A percentile compares a stretch with the other conserved stretches of the same genome.
phyloP scores from a whole-genome alignment of 352 stramenopile genomes.

The Globisporangium solare region DNA sequence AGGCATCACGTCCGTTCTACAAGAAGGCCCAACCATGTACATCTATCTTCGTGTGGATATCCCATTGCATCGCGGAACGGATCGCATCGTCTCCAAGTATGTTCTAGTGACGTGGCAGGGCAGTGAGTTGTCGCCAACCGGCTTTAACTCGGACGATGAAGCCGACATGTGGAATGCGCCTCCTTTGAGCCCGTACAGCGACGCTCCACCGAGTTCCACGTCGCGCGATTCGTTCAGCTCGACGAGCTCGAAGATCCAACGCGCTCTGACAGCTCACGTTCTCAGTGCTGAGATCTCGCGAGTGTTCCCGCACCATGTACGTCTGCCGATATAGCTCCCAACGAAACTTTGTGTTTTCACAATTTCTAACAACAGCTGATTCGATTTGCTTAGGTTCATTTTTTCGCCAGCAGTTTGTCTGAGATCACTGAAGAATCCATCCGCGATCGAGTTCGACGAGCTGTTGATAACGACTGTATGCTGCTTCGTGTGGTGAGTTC shows the following conservation, averaged over 20 bases:
- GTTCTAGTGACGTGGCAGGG: conserved; percentile 85
- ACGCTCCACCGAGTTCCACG: conserved; percentile 18
- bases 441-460: conserved; percentile 72
- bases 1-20: conserved; percentile 65
- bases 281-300: conserved; percentile 81
- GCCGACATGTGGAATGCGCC: conserved; percentile 38
- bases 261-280: conserved; percentile 72
- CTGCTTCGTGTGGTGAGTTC: conserved; percentile 71
- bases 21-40: conserved; percentile 84
- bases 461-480: conserved; percentile 86
- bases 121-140: conserved; percentile 35
- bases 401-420: conserved; percentile 68
- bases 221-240: conserved; percentile 35
- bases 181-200: conserved; percentile 28
- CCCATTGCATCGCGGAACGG: conserved; percentile 71
- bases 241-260: conserved; percentile 74
- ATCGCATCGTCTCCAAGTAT: conserved; percentile 84
- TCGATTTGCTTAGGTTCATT: conserved; percentile 55
- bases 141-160: conserved; percentile 75
- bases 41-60: conserved; percentile 88
- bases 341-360: neutral
- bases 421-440: conserved; percentile 86
- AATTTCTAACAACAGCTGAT: neutral
- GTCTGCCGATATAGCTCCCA: conserved; percentile 7
- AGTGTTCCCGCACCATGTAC: conserved; percentile 87